Base-by-base conservation (phyloP, 2,329 filamentous ascomycete genomes). In the Teratosphaeriaceae sp. region DNA sequence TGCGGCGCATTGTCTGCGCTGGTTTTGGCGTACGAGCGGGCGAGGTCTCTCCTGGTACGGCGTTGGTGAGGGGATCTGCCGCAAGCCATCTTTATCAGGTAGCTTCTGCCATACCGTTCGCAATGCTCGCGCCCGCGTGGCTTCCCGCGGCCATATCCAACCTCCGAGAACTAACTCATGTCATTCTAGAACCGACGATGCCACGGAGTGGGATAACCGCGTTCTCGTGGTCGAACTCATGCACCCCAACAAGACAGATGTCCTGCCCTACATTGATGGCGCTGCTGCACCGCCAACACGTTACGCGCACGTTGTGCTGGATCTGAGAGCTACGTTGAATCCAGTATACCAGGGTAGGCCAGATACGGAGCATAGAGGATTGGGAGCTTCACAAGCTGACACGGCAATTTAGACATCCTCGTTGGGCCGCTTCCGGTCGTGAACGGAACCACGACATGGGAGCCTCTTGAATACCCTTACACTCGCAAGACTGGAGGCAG, bases 161-260 rank as follows among this genome's bases (percentile, higher is more conserved):
- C 24, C 24, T 27, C 24, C 24, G 8, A n/a, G 8, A 8, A n/a
- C 8, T n/a, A n/a, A 18, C 16, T 18, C 7, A 19, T 18, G 27
- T 5, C 4, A 13, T 30, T 3, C 11, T 18, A 35, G 31, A 13
- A 15, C 48, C 5, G 51, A 53, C 15, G 42, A 51, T 13, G 55
- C 52, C 13, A 51, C 51, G 16, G 47, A 52, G 33, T 56, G 53
- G 53, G 52, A 57, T 42, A 56, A 58, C 39, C 40, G 46, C 12
- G 38, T 56, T 9, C 47, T 54, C 9, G 42, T 57, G 9, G 50
- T 60, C 18, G 69, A 72, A 51, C 44, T 68, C 1, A 59, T 70
- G 44, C 48, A 55, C 12, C 71, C 71, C 0, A 75, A 75, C 55
- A 75, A 75, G 55, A 70, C 69, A 0, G 70, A 70, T 38, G 69